phyloP scores from a whole-genome alignment of 1,284 basidiomycete genomes.

The Phellopilus nigrolimitatus region DNA sequence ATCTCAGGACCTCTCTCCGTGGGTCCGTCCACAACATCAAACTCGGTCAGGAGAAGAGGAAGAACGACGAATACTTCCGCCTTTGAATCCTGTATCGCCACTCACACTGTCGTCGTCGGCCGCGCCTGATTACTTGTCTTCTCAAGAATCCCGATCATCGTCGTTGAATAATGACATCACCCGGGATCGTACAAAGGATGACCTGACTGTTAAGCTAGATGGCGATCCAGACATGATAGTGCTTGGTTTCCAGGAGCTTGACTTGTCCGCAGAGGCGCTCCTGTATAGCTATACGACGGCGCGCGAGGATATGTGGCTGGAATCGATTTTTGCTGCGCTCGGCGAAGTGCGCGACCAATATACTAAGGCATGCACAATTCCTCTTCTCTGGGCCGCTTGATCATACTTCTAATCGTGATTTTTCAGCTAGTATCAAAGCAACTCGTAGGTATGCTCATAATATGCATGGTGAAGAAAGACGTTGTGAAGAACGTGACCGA shows the following conservation, averaged over 20 bases:
- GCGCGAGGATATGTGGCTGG: constrained; percentile 65
- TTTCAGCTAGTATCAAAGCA: constrained; percentile 64
- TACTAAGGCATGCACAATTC: constrained; percentile 48
- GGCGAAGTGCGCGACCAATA: constrained; percentile 62
- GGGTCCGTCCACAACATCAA: constrained; percentile 32
- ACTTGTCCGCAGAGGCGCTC: constrained; percentile 68
- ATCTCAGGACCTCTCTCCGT: constrained; percentile 57
- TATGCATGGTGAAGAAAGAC: constrained; percentile 56
- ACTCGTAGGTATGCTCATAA: constrained; percentile 71
- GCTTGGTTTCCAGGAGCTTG: constrained; percentile 72
- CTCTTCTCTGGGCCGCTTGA: not conserved
- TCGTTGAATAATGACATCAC: not conserved
- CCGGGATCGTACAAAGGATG: not conserved
- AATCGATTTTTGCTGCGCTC: constrained; percentile 57
- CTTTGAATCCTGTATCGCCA: constrained; percentile 29
- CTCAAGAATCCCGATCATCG: not conserved
- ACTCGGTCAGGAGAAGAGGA: constrained; percentile 1
- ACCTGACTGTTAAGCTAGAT: constrained; percentile 23
- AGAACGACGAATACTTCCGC: constrained; percentile 32
- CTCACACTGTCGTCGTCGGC: constrained; percentile 3
- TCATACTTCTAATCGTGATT: not conserved
- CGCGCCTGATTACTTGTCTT: constrained; percentile 8
- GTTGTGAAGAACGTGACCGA: constrained; percentile 48
- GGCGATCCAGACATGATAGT: constrained; percentile 62
- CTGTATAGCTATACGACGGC: constrained; percentile 56